These are phyloP conservation scores for Diospyros lotus DNA, from an alignment of 148 eudicot genomes.

Conservation along the genomic window DNA sequence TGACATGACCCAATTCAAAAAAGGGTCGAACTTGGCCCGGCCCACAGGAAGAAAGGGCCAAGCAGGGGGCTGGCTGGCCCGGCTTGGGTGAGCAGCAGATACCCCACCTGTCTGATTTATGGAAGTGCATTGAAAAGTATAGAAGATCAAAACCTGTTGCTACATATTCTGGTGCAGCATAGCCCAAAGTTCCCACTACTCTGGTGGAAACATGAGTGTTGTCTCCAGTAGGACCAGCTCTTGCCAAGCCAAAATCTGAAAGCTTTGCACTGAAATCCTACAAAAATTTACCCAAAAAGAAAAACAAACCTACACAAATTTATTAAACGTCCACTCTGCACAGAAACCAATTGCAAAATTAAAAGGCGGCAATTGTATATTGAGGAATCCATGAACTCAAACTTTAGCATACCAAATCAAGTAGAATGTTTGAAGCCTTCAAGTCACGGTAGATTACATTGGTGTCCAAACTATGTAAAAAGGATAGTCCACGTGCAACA, in stretches of 20 bases:
- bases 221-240: conserved; percentile 67
- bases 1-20: no score
- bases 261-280: conserved; percentile 64
- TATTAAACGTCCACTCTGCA: background rate
- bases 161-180: conserved; percentile 66
- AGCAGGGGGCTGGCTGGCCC: no score
- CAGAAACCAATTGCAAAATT: background rate
- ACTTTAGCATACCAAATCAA: conserved; percentile 51
- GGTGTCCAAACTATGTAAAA: conserved; percentile 69
- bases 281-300: background rate
- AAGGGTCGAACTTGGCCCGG: no score
- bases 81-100: no score
- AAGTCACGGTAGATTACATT: conserved; percentile 87
- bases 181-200: conserved; percentile 63
- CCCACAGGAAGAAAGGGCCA: no score
- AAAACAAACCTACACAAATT: background rate
- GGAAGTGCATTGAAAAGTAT: background rate
- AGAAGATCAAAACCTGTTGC: conserved; percentile 40
- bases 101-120: no score
- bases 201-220: conserved; percentile 58
- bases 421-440: conserved; percentile 74
- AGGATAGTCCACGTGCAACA: conserved; percentile 75
- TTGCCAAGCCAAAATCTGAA: conserved; percentile 67
- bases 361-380: background rate
- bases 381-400: background rate